phyloP scores from a whole-genome alignment of 2,329 filamentous ascomycete species.

The Aspergillus ruber region DNA sequence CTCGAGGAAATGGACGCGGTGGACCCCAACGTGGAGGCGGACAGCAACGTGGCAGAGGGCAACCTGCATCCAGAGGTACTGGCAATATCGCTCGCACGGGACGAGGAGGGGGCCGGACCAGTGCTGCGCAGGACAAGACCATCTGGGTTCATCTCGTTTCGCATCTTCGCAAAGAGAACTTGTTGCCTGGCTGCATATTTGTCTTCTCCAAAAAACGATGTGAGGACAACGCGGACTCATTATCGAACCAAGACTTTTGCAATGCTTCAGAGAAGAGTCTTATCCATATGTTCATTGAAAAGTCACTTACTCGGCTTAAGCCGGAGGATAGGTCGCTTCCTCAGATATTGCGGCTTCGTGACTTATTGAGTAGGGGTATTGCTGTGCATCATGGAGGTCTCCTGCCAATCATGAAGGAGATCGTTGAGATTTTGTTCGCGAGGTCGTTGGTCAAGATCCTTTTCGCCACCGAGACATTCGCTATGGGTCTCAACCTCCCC shows the following conservation, averaged over 20 bases:
- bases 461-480: constrained; percentile 97
- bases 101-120: constrained; percentile 76
- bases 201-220: constrained; percentile 98
- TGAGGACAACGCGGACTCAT: constrained; percentile 91
- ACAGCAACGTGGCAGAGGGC: constrained; percentile 49
- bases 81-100: constrained; percentile 90
- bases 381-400: constrained; percentile 95
- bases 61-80: constrained; percentile 52
- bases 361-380: constrained; percentile 79
- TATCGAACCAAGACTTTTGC: constrained; percentile 92
- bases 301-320: constrained; percentile 83
- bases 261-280: constrained; percentile 91
- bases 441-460: constrained; percentile 92
- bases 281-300: constrained; percentile 96
- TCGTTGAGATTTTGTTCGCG: constrained; percentile 94
- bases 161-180: constrained; percentile 75
- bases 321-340: constrained; percentile 85
- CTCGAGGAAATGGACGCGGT: constrained; percentile 39
- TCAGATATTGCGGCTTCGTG: constrained; percentile 81
- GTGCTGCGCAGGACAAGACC: constrained; percentile 88
- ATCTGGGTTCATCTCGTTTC: constrained; percentile 95
- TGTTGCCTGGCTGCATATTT: constrained; percentile 92
- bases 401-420: constrained; percentile 92
- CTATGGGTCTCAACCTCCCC: constrained; percentile 93
- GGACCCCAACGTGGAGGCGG: constrained; percentile 7